A percentile compares a stretch with the other conserved stretches of the same genome.
These are phyloP conservation scores for Furcasterigmium sp. DNA, from an alignment of 2,329 filamentous ascomycete species.

Conservation along the genomic window DNA sequence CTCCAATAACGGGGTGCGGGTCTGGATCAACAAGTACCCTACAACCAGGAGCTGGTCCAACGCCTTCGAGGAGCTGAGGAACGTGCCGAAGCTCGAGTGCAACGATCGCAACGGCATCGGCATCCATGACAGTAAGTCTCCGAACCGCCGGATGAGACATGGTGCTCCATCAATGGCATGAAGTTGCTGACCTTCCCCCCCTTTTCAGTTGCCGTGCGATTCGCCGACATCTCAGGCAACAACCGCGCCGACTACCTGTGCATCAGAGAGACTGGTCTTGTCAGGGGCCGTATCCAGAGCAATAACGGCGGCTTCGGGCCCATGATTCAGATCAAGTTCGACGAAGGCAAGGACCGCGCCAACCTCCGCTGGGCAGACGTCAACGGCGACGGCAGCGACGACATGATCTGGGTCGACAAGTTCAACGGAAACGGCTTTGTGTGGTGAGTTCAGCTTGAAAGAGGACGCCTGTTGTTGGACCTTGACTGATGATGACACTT, in stretches of 20 bases:
- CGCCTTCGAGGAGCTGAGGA: no score
- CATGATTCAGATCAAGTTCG: conserved; percentile 21
- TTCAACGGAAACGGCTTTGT: conserved; percentile 23
- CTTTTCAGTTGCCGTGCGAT: conserved; percentile 14
- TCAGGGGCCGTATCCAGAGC: conserved; percentile 18
- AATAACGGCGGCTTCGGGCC: conserved; percentile 7
- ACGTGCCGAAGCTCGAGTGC: no score
- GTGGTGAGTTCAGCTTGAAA: no score
- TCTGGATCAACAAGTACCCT: neutral
- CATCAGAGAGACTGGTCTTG: conserved; percentile 19
- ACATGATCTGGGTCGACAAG: conserved; percentile 28
- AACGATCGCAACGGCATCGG: no score
- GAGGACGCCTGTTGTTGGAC: no score
- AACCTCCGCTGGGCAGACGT: conserved; percentile 31
- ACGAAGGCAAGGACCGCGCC: conserved; percentile 23
- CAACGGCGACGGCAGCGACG: conserved; percentile 27
- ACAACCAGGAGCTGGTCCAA: no score
- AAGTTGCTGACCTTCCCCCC: no score
- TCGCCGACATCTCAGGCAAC: conserved; percentile 25
- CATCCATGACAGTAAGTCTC: no score
- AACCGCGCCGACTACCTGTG: conserved; percentile 25
- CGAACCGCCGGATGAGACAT: no score
- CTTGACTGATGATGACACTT: no score
- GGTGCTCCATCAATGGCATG: no score
- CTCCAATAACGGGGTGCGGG: neutral